A percentile compares a stretch with the other conserved stretches of the same genome.
phyloP scores from a whole-genome alignment of 805 yeast genomes.

The Saturnispora bothae region DNA sequence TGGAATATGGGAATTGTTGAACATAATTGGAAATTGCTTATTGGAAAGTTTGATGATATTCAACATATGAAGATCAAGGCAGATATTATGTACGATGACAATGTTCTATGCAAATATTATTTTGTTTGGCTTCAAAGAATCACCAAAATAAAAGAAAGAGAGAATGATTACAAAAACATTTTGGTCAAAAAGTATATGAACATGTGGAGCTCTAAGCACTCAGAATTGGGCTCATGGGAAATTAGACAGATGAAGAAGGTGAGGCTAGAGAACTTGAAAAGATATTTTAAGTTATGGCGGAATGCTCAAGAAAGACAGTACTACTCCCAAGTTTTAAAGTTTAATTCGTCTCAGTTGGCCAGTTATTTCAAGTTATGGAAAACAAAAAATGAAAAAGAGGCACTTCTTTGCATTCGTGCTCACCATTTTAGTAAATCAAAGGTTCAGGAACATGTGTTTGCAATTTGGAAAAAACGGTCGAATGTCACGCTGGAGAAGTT shows the following conservation, averaged over 20 bases:
- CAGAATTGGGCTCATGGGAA: neutral
- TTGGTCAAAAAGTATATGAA: neutral
- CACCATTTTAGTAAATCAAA: neutral
- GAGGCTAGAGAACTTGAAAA: neutral
- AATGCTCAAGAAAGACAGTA: slow-evolving; percentile 5
- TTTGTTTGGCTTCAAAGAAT: slow-evolving; percentile 2
- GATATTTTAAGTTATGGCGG: slow-evolving; percentile 1
- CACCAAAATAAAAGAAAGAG: neutral
- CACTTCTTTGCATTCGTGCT: neutral
- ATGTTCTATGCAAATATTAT: neutral
- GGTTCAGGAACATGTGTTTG: neutral
- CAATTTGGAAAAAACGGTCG: neutral
- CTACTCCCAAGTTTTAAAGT: neutral
- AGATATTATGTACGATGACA: neutral
- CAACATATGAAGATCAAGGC: neutral
- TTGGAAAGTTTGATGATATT: neutral
- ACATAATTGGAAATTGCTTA: neutral
- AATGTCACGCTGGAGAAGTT: neutral
- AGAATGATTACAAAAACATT: neutral
- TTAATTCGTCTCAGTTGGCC: neutral
- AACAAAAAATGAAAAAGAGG: neutral
- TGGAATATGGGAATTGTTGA: neutral
- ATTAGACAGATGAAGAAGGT: neutral
- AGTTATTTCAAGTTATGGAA: slow-evolving; percentile 2
- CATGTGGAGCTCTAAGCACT: neutral